These are phyloP conservation scores for Phytophthora fragariaefolia DNA, from an alignment of 352 stramenopile species.

Conservation along the genomic window DNA sequence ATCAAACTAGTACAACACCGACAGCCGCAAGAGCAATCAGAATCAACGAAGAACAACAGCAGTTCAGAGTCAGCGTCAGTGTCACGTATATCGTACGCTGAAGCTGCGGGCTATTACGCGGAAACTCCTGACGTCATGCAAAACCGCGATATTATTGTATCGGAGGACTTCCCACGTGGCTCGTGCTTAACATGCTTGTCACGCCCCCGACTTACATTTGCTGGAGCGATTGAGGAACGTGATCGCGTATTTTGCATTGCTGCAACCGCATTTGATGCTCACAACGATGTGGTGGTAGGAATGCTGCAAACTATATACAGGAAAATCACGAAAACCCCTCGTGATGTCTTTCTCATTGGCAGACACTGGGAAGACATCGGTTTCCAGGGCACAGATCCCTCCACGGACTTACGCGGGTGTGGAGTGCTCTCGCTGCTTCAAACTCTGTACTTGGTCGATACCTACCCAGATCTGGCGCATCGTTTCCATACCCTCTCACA, in stretches of 20 bases:
- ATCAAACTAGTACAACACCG: slow-evolving; percentile 52
- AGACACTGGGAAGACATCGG: slow-evolving; percentile 89
- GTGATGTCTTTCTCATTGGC: slow-evolving; percentile 60
- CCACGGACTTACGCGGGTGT: slow-evolving; percentile 87
- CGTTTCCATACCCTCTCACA: slow-evolving; percentile 59
- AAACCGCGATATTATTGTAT: slow-evolving; percentile 61
- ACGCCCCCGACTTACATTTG: slow-evolving; percentile 59
- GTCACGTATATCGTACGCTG: slow-evolving; percentile 48
- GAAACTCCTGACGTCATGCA: slow-evolving; percentile 45
- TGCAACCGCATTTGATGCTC: slow-evolving; percentile 54
- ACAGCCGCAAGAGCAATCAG: slow-evolving; percentile 5
- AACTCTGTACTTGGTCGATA: slow-evolving; percentile 81
- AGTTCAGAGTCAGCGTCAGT: slow-evolving; percentile 16
- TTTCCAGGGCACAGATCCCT: slow-evolving; percentile 89
- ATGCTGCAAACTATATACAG: slow-evolving; percentile 77
- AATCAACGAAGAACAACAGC: neutral
- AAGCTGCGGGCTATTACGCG: slow-evolving; percentile 53
- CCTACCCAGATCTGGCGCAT: slow-evolving; percentile 55
- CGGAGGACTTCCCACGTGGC: slow-evolving; percentile 52
- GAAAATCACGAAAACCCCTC: slow-evolving; percentile 41
- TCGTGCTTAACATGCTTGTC: slow-evolving; percentile 75
- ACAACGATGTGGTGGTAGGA: slow-evolving; percentile 51
- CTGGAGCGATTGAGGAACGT: slow-evolving; percentile 59
- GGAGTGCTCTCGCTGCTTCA: slow-evolving; percentile 89
- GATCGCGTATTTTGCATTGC: slow-evolving; percentile 83